Evolutionary conservation across 73 alveolate species (phyloP).

Genomic region (Loxodes magnus): DNA sequence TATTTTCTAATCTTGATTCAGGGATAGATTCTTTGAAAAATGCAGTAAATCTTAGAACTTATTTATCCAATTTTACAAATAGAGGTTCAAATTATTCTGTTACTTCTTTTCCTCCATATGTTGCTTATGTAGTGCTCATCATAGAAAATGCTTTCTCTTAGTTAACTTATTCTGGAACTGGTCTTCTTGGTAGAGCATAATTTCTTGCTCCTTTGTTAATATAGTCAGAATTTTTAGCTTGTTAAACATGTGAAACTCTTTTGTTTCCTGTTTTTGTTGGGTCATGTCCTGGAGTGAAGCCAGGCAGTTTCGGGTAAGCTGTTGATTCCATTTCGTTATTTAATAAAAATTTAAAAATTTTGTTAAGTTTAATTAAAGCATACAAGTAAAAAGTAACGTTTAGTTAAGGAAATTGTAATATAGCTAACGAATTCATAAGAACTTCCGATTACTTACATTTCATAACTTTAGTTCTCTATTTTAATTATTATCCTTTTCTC

Average conservation of each 20-base stretch:
- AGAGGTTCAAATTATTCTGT: constrained; percentile 80
- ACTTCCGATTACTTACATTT: no score
- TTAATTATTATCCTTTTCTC: no score
- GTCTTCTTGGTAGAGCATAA: constrained; percentile 38
- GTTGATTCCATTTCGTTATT: no score
- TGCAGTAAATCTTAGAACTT: constrained; percentile 77
- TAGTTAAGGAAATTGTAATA: no score
- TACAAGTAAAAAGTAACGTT: no score
- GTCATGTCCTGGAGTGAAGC: constrained; percentile 62
- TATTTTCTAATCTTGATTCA: constrained; percentile 82
- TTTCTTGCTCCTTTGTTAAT: constrained; percentile 20
- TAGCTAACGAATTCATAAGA: no score
- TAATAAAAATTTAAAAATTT: no score
- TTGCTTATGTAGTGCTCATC: constrained; percentile 31
- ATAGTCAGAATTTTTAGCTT: constrained; percentile 23
- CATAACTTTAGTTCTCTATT: no score
- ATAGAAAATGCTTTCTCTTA: constrained; percentile 19
- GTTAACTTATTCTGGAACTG: constrained; percentile 9
- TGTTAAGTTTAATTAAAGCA: no score
- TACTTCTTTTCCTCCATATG: constrained; percentile 48
- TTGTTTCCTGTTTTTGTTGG: constrained; percentile 45
- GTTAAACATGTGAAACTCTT: constrained; percentile 33
- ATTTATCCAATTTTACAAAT: constrained; percentile 79
- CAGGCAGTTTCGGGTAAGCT: constrained; percentile 74
- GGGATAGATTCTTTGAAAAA: constrained; percentile 86